A percentile compares a stretch with the other conserved stretches of the same genome.
Conservation (phyloP, 2,329 filamentous ascomycete genomes). For the Fusarium subtropicale region DNA sequence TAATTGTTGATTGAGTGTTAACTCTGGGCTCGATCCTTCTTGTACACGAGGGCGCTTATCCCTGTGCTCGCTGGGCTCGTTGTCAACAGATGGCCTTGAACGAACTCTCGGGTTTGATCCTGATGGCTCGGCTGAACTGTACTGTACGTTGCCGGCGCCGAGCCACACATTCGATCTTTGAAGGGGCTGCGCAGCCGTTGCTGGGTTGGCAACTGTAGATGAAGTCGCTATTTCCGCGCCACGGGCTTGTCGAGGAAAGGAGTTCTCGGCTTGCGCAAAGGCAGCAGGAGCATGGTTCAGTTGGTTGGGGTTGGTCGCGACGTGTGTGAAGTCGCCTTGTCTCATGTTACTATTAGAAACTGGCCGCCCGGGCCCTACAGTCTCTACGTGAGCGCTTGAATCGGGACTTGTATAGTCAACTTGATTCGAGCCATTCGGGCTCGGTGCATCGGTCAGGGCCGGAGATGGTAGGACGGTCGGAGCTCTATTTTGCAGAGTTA, state of each 20-base stretch:
- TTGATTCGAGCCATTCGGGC: conserved; percentile 55
- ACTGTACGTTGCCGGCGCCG: background rate
- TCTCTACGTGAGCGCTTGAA: conserved; percentile 26
- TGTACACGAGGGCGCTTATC: conserved; percentile 34
- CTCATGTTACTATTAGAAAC: conserved; percentile 21
- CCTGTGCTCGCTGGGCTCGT: conserved; percentile 20
- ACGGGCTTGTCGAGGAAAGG: conserved; percentile 1
- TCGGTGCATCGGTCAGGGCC: conserved; percentile 70
- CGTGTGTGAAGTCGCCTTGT: conserved; percentile 14
- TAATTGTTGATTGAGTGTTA: background rate
- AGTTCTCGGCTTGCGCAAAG: conserved; percentile 5
- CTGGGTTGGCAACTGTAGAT: background rate
- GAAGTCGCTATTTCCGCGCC: conserved; percentile 4
- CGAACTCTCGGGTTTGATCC: conserved; percentile 3
- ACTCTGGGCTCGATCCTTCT: background rate
- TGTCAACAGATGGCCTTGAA: background rate
- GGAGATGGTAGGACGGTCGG: conserved; percentile 68
- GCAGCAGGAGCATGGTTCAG: conserved; percentile 1
- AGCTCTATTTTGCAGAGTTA: conserved; percentile 36
- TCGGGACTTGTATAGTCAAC: conserved; percentile 51
- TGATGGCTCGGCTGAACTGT: background rate
- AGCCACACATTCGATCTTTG: conserved; percentile 8
- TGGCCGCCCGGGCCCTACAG: conserved; percentile 11
- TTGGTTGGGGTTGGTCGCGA: conserved; percentile 15
- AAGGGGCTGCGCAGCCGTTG: background rate